Base-by-base conservation (phyloP, 2,329 filamentous ascomycete species). In the Colletotrichum abscissum region DNA sequence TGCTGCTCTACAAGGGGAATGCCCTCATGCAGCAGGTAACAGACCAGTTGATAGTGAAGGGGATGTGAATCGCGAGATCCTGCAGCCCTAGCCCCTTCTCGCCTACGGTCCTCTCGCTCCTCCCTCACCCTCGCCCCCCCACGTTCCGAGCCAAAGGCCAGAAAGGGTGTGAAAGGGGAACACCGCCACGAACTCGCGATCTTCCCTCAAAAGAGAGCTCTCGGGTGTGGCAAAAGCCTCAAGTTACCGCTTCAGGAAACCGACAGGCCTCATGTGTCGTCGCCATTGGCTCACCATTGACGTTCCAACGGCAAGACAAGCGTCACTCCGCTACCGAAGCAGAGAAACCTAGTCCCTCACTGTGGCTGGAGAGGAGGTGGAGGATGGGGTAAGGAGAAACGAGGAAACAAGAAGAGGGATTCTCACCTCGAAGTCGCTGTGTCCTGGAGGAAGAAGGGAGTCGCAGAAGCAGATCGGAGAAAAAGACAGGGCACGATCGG, bases 211-310 rank as follows among this genome's bases (percentile, higher is more conserved):
- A n/a, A 12, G 49, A 63, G 64, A 67, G 35, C 54, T 58, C 65
- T 63, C 30, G 24, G 42, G 49, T 66, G 64, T 74, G 57, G 54
- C 71, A 33, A 74, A 33, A 35, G 30, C 57, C 62, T 67, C 24
- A 72, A 57, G 38, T 55, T 75, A 24, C 74, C 74, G 16, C 35
- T 59, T 73, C 69, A 64, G 74, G 74, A 72, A 75, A 73, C 19
- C 30, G 52, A 64, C 60, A 67, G 35, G 72, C 49, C 56, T 19
- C 49, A 9, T 56, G 16, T 59, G 57, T 38, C 49, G 8, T 28
- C 55, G 65, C 55, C 65, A 75, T 75, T 75, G 74, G 74, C 66
- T 73, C 65, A 69, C 69, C 72, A 52, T 73, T 69, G 22, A 67
- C 19, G 65, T 75, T 52, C 58, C 68, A 67, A 16, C 52, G 62